These are phyloP conservation scores for Debaryomyces hansenii DNA, from an alignment of 805 yeast genomes.

Conservation along the genomic window DNA sequence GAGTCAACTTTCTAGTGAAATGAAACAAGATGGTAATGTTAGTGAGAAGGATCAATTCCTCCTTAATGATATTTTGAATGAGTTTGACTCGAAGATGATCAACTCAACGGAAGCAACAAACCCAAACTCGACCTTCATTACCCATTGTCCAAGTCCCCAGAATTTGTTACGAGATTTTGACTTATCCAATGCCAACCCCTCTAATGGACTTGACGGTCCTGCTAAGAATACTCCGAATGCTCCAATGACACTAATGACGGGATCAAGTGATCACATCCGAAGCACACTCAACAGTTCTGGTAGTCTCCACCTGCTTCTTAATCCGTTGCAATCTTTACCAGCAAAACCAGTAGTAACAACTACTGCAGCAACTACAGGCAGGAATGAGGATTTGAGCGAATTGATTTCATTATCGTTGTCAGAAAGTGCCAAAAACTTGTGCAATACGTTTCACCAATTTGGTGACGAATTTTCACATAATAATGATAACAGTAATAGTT, in stretches of 20 bases:
- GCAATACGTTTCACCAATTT: conserved; percentile 28
- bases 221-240: neutral
- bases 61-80: neutral
- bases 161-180: neutral
- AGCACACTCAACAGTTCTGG: neutral
- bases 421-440: conserved; percentile 30
- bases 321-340: neutral
- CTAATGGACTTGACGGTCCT: neutral
- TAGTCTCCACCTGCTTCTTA: neutral
- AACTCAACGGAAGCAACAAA: neutral
- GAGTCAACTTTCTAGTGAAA: conserved; percentile 4
- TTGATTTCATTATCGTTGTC: conserved; percentile 15
- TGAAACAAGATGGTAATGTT: neutral
- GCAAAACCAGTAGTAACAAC: conserved; percentile 7
- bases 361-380: neutral
- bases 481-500: conserved; percentile 5
- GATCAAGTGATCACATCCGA: neutral
- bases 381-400: conserved; percentile 9
- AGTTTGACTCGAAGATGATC: neutral
- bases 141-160: neutral
- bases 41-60: neutral
- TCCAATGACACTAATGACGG: neutral
- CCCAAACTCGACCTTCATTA: neutral
- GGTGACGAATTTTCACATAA: conserved; percentile 21
- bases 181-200: neutral